These are phyloP conservation scores for Rhizopus arrhizus DNA, from an alignment of 371 early-diverging fungal genomes.

Conservation along the genomic window DNA sequence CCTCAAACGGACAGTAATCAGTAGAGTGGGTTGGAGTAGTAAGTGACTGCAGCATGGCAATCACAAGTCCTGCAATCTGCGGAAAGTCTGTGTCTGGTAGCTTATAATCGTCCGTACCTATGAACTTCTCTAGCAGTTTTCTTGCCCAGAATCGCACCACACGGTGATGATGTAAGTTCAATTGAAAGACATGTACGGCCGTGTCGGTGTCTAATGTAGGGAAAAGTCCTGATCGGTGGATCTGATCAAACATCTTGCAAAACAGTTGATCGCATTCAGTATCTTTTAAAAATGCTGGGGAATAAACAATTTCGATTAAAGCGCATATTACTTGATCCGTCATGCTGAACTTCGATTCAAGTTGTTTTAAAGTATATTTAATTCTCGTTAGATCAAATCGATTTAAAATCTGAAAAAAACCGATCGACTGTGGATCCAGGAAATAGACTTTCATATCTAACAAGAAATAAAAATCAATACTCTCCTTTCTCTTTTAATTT, in stretches of 20 bases:
- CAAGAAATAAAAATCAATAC: too few relatives aligned
- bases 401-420: constrained; percentile 40
- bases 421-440: constrained; percentile 35
- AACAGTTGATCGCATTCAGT: constrained; percentile 26
- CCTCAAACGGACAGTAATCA: constrained; percentile 7
- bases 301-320: constrained; percentile 31
- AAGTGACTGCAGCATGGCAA: constrained; percentile 11
- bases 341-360: not conserved
- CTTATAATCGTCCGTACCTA: constrained; percentile 15
- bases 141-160: constrained; percentile 45
- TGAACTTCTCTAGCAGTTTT: constrained; percentile 41
- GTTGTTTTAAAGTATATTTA: constrained; percentile 11
- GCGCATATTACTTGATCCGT: constrained; percentile 31
- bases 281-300: constrained; percentile 20
- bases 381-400: constrained; percentile 36
- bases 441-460: constrained; percentile 39
- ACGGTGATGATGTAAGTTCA: constrained; percentile 39
- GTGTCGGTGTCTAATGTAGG: constrained; percentile 29
- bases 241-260: constrained; percentile 30
- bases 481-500: too few relatives aligned
- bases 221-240: constrained; percentile 34
- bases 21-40: not conserved
- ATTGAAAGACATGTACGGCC: constrained; percentile 19
- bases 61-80: constrained; percentile 1
- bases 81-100: not conserved